Conservation (phyloP, 2,329 filamentous ascomycete species). For the Calonectria henricotiae region DNA sequence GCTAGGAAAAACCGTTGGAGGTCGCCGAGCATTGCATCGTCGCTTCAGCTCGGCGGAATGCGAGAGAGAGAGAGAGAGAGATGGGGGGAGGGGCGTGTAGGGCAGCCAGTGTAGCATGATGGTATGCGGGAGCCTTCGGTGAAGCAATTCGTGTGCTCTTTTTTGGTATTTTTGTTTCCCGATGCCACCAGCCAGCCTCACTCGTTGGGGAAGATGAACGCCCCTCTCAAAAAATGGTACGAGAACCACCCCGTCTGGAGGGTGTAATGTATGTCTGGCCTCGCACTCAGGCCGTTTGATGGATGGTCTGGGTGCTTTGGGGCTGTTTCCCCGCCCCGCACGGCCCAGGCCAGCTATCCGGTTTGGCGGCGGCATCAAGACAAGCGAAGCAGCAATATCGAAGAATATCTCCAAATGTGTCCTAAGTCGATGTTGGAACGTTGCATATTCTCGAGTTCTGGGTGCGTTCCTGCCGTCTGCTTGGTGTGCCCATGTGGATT, state of each 20-base stretch:
- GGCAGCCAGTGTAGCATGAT: neutral
- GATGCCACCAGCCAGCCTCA: neutral
- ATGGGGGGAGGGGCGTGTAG: neutral
- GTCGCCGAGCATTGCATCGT: conserved; percentile 12
- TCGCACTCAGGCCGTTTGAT: conserved; percentile 15
- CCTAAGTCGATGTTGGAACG: conserved; percentile 20
- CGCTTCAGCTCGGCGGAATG: conserved; percentile 15
- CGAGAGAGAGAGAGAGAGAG: neutral
- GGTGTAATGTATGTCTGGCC: conserved; percentile 23
- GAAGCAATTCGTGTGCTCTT: neutral
- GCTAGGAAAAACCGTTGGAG: conserved; percentile 18
- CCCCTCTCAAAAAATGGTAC: neutral
- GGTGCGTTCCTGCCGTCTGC: neutral
- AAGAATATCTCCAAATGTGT: conserved; percentile 27
- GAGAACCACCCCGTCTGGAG: conserved; percentile 11
- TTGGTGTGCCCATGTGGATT: conserved; percentile 11
- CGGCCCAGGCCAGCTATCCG: neutral
- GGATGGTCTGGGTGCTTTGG: conserved; percentile 15
- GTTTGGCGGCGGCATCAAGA: neutral
- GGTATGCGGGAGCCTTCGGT: neutral
- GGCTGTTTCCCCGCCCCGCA: conserved; percentile 18
- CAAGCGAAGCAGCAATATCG: conserved; percentile 26
- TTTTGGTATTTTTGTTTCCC: conserved; percentile 11
- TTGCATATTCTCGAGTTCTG: neutral
- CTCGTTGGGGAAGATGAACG: neutral